Base-by-base conservation (phyloP, 2,329 filamentous ascomycete genomes). In the Pseudocercospora crystallina region DNA sequence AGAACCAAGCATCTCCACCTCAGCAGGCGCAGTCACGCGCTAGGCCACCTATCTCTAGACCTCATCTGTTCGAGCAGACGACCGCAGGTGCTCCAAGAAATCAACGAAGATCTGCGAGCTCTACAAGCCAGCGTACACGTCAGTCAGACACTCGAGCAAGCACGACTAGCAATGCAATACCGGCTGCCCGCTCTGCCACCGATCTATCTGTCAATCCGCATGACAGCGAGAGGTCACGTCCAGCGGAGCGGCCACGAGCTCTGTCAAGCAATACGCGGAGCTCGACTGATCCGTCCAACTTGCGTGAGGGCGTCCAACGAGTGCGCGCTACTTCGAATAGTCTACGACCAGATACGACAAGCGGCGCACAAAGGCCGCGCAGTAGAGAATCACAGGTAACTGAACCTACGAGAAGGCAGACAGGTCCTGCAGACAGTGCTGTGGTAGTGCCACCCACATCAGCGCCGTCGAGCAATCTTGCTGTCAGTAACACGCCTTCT, bases 101-200 rank as follows among this genome's bases (percentile, higher is more conserved):
- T 40, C 71, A 70, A 14, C 61, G 60, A 41, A 48, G 83, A 76
- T 65, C 78, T 71, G 54, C 78, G 56, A 68, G 73, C 64, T 61
- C 60, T 2, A 62, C 58, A 2, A 65, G 60, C 34, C 65, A 64
- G 31, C 59, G 56, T 13, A 63, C 51, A 11, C 56, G 49, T 11
- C 2, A 60, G 72, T 13, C 70, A 71, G 43, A 67, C 71, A 12
- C 67, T 73, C 65, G 74, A 35, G 63, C 73, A 26, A 73, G 79
- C 10, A 64, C 32, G 12, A 64, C 38, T 5, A 31, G 39, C 13
- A 20, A 53, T 10, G 30, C 72, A 20, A 72, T 76, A 44, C 77
- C 79, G 36, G 78, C 81, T 10, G 75, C 80, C 15, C 79, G 80
- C 15, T 89, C 87, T 13, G 80, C 84, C 40, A 86, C 82, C 2